A percentile compares a stretch with the other conserved stretches of the same genome.
phyloP scores from a whole-genome alignment of 2,329 filamentous ascomycete species.

The Periconia sp. region DNA sequence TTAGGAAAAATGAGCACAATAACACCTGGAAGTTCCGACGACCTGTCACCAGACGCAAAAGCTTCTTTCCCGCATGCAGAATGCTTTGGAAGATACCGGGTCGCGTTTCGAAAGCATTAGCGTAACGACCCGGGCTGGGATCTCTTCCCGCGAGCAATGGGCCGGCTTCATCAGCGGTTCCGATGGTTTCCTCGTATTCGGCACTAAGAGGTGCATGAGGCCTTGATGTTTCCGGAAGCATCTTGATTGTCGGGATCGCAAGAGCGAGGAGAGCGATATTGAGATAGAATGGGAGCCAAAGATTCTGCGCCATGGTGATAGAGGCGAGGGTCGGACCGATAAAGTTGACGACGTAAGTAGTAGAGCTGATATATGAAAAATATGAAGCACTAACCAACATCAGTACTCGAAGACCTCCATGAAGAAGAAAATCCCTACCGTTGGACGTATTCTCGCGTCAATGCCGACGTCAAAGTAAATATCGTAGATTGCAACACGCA shows the following conservation, averaged over 20 bases:
- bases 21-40: slow-evolving; percentile 43
- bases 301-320: slow-evolving; percentile 38
- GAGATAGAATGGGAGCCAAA: slow-evolving; percentile 46
- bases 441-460: slow-evolving; percentile 40
- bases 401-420: too few species aligned
- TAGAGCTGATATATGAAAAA: slow-evolving; percentile 44
- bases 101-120: slow-evolving; percentile 32
- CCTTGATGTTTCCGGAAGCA: slow-evolving; percentile 20
- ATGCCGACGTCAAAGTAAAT: slow-evolving; percentile 39
- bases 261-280: slow-evolving; percentile 34
- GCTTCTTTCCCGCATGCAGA: slow-evolving; percentile 18
- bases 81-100: slow-evolving; percentile 19
- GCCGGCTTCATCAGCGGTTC: slow-evolving; percentile 21
- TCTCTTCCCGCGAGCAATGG: slow-evolving; percentile 27
- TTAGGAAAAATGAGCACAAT: slow-evolving; percentile 41
- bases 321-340: slow-evolving; percentile 43
- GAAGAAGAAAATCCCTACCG: too few species aligned
- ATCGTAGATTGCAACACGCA: slow-evolving; percentile 45
- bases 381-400: slow-evolving; percentile 34
- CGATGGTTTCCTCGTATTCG: neutral
- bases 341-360: slow-evolving; percentile 42
- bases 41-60: slow-evolving; percentile 25
- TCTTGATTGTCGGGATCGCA: slow-evolving; percentile 31
- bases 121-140: slow-evolving; percentile 17
- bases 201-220: neutral